phyloP scores from a whole-genome alignment of 306 rosid genomes.

The Medicago truncatula region MtrunA17r5.0-ANR NC_053042.1:11527001-11527500 shows the following conservation, averaged over 20 bases:
- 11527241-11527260: slow-evolving; percentile 5
- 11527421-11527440: slow-evolving; percentile 31
- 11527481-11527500: slow-evolving; percentile 85
- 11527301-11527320: slow-evolving; percentile 8
- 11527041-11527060: background rate
- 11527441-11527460: slow-evolving; percentile 50
- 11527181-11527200: background rate
- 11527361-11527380: slow-evolving; percentile 2
- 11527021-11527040: background rate
- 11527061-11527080: background rate
- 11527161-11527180: background rate
- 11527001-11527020: background rate
- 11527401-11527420: slow-evolving; percentile 27
- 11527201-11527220: background rate
- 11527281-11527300: background rate
- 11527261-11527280: background rate
- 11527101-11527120: background rate
- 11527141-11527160: background rate
- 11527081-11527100: background rate
- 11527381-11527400: slow-evolving; percentile 31
- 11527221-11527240: slow-evolving; percentile 5
- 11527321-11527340: slow-evolving; percentile 29
- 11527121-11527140: background rate
- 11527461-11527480: slow-evolving; percentile 64
- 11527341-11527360: slow-evolving; percentile 39